Conservation (phyloP, 768 basidiomycete genomes). For the Suillus bovinus region DNA sequence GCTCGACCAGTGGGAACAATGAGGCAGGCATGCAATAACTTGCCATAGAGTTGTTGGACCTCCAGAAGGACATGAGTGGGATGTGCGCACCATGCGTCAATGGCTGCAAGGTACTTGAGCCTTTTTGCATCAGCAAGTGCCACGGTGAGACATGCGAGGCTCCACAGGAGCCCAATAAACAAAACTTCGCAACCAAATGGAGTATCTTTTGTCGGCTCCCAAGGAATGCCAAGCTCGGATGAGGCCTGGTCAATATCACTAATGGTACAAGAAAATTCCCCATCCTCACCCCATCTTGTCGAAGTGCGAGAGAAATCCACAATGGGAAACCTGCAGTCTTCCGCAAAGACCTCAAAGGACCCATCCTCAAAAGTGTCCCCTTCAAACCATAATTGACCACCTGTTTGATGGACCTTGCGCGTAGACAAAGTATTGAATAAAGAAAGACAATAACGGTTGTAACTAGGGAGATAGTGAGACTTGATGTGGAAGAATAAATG, state of each 20-base stretch:
- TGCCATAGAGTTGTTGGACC: too few relatives aligned
- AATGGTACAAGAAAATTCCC: accelerated
- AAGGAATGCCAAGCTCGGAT: accelerated
- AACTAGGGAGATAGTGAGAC: accelerated
- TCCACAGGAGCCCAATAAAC: not conserved
- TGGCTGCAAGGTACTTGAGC: too few relatives aligned
- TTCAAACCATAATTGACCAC: too few relatives aligned
- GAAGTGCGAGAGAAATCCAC: not conserved
- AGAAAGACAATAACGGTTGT: not conserved
- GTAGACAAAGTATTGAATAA: not conserved
- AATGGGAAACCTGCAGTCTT: not conserved
- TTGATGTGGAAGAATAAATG: not conserved
- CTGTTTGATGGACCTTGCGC: too few relatives aligned
- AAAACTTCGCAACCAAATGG: not conserved
- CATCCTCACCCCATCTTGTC: accelerated
- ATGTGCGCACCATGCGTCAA: too few relatives aligned
- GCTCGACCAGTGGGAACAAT: too few relatives aligned
- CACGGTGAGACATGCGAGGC: not conserved
- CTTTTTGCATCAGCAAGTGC: too few relatives aligned
- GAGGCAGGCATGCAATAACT: too few relatives aligned
- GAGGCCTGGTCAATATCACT: not conserved
- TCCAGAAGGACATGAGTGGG: too few relatives aligned
- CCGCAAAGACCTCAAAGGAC: accelerated
- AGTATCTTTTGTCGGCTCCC: not conserved
- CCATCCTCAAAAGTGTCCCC: too few relatives aligned